A percentile compares a stretch with the other conserved stretches of the same genome.
phyloP scores from a whole-genome alignment of 2,329 filamentous ascomycete species.

The Sordariomycetes sp. region DNA sequence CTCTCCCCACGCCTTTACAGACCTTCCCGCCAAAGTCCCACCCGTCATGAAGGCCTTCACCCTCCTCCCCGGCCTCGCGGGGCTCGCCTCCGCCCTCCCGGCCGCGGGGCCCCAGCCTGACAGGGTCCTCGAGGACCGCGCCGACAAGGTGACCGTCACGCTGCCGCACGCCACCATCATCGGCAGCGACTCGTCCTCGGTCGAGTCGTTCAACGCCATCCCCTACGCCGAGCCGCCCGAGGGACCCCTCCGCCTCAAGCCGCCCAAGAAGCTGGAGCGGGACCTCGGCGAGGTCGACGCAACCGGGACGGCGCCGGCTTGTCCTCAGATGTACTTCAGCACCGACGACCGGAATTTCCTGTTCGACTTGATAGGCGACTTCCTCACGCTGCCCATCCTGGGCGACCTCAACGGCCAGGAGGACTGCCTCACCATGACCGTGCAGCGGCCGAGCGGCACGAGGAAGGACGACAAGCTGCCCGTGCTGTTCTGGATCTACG shows the following conservation, averaged over 20 bases:
- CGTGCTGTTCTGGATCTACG: slow-evolving; percentile 47
- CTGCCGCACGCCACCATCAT: slow-evolving; percentile 12
- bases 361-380: slow-evolving; percentile 22
- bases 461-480: slow-evolving; percentile 32
- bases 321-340: slow-evolving; percentile 48
- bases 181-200: slow-evolving; percentile 12
- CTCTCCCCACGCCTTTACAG: not conserved
- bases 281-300: slow-evolving; percentile 41
- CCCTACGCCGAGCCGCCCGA: slow-evolving; percentile 53
- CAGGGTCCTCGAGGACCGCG: not conserved
- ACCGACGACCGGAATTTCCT: slow-evolving; percentile 22
- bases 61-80: not conserved
- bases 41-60: not conserved
- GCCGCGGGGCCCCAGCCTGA: not conserved
- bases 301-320: slow-evolving; percentile 35
- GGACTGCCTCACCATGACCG: slow-evolving; percentile 39
- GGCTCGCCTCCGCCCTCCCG: not conserved
- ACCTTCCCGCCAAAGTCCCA: not conserved
- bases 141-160: slow-evolving; percentile 8
- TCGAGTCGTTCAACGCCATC: slow-evolving; percentile 53
- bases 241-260: slow-evolving; percentile 46
- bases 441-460: slow-evolving; percentile 33
- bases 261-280: slow-evolving; percentile 39
- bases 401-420: slow-evolving; percentile 31
- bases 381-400: slow-evolving; percentile 32